Percentiles rank a stretch among this genome's conserved stretches.
Conservation (phyloP, 768 basidiomycete genomes). For the Pleurotus cornucopiae region DNA sequence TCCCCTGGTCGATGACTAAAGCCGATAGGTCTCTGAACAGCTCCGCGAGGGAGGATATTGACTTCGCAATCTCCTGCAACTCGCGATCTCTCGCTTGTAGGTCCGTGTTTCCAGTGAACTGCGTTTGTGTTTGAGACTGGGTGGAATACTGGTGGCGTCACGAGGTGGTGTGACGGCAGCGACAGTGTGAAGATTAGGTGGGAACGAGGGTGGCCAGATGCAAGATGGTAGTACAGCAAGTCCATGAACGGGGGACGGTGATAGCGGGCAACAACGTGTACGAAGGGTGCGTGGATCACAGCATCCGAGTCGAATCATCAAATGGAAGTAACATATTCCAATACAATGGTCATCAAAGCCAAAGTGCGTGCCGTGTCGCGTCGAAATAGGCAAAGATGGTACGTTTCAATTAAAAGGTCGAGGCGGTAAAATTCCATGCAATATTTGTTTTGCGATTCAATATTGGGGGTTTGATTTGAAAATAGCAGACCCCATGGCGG, state of each 20-base stretch:
- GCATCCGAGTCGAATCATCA: neutral
- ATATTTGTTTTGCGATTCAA: neutral
- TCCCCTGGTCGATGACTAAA: conserved; percentile 97
- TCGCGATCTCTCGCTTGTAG: conserved; percentile 56
- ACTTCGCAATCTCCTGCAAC: conserved; percentile 85
- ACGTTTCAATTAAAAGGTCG: too few species aligned
- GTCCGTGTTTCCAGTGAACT: conserved; percentile 35
- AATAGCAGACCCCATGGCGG: too few species aligned
- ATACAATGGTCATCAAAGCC: neutral
- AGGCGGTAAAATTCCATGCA: too few species aligned
- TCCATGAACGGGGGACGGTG: neutral
- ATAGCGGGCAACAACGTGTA: conserved; percentile 8
- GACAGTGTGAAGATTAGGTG: neutral
- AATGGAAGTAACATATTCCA: conserved; percentile 5
- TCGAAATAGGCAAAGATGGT: too few species aligned
- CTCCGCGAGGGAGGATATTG: conserved; percentile 87
- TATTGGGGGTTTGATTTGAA: too few species aligned
- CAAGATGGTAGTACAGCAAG: neutral
- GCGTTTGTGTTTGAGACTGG: conserved; percentile 30
- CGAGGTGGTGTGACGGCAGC: conserved; percentile 21
- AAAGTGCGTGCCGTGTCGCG: neutral
- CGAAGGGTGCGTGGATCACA: neutral
- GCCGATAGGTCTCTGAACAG: conserved; percentile 93
- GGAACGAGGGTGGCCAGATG: neutral
- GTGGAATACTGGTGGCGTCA: conserved; percentile 31